phyloP scores from a whole-genome alignment of 495 filamentous ascomycete genomes.

The Hypomontagnella monticulosa region DNA sequence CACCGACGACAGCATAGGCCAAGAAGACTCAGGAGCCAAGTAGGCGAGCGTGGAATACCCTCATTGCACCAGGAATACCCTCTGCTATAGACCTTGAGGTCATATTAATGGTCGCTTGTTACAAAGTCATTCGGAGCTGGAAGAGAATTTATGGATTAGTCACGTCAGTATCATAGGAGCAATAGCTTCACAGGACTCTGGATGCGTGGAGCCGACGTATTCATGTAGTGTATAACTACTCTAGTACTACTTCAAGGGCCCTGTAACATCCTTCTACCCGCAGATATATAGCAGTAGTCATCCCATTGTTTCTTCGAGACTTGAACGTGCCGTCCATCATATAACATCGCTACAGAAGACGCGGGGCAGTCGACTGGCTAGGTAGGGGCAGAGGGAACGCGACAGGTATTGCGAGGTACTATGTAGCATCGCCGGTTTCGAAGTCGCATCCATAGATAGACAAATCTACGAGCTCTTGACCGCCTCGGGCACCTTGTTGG shows the following conservation, averaged over 20 bases:
- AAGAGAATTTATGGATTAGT: too few relatives aligned
- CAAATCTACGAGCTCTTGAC: slow-evolving; percentile 49
- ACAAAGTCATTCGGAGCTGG: too few relatives aligned
- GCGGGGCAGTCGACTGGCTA: slow-evolving; percentile 1
- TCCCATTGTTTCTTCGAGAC: slow-evolving; percentile 3
- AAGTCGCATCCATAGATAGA: background rate
- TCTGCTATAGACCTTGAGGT: too few relatives aligned
- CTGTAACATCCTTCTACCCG: background rate
- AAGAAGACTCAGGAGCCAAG: background rate
- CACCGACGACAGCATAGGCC: too few relatives aligned
- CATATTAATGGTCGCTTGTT: too few relatives aligned
- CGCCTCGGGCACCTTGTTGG: slow-evolving; percentile 63
- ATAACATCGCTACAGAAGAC: slow-evolving; percentile 21
- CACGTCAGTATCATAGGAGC: background rate
- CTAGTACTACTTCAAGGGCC: slow-evolving; percentile 5
- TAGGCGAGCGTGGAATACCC: background rate
- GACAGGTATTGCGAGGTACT: background rate
- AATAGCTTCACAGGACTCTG: background rate
- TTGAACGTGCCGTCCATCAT: slow-evolving; percentile 3
- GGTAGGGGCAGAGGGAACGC: background rate
- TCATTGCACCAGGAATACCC: too few relatives aligned
- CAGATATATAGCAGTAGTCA: slow-evolving; percentile 4
- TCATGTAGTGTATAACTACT: slow-evolving; percentile 22
- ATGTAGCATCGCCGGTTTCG: background rate
- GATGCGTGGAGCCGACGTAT: background rate